phyloP scores from a whole-genome alignment of 805 yeast species.

The Sporopachydermia lactativora region DNA sequence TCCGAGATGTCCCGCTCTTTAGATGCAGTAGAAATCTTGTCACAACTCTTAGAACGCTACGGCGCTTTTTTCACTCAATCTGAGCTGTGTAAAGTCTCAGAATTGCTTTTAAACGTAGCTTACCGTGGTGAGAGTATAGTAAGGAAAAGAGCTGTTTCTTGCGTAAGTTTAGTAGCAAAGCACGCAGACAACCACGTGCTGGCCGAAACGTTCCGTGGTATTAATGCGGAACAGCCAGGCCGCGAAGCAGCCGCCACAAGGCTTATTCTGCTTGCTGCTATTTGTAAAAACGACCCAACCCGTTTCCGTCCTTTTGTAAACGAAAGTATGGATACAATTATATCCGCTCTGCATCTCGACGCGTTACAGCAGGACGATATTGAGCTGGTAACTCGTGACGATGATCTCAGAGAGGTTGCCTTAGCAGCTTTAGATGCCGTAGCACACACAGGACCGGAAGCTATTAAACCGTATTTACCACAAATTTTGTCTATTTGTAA shows the following conservation, averaged over 20 bases:
- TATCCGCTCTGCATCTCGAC: slow-evolving; percentile 15
- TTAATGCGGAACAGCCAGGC: not conserved
- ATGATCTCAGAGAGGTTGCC: slow-evolving; percentile 38
- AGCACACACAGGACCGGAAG: slow-evolving; percentile 24
- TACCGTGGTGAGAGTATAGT: slow-evolving; percentile 30
- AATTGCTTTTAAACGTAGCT: slow-evolving; percentile 21
- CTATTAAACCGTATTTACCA: slow-evolving; percentile 15
- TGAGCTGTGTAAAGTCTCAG: slow-evolving; percentile 15
- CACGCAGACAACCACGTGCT: slow-evolving; percentile 14
- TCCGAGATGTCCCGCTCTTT: not conserved
- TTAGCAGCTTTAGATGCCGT: slow-evolving; percentile 26
- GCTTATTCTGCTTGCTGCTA: slow-evolving; percentile 12
- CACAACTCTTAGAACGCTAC: not conserved
- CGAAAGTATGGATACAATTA: slow-evolving; percentile 13
- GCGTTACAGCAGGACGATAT: slow-evolving; percentile 25
- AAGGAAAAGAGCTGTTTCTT: slow-evolving; percentile 29
- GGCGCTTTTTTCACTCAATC: slow-evolving; percentile 16
- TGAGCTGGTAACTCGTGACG: slow-evolving; percentile 27
- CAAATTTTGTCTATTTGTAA: slow-evolving; percentile 19
- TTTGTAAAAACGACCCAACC: slow-evolving; percentile 16
- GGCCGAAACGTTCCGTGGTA: slow-evolving; percentile 5
- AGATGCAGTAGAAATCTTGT: slow-evolving; percentile 1
- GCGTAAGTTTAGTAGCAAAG: slow-evolving; percentile 22
- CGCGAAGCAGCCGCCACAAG: slow-evolving; percentile 7
- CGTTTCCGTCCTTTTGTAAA: slow-evolving; percentile 13